Evolutionary conservation across 2,329 filamentous ascomycete species (phyloP).

Genomic region (Aspergillus niger): DNA sequence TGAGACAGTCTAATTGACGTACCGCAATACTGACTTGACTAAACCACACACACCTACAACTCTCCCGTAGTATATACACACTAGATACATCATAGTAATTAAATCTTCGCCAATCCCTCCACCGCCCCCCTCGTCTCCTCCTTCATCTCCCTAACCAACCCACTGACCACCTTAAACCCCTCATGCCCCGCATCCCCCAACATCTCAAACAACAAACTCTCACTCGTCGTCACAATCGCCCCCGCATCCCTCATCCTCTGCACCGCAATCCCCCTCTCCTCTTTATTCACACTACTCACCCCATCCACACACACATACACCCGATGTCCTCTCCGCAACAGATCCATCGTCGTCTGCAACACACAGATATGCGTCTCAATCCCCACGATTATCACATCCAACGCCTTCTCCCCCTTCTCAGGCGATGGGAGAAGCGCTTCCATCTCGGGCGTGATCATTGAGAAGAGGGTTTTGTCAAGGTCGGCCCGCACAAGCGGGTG

Average conservation of each 20-base stretch:
- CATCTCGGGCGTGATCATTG: conserved; percentile 77
- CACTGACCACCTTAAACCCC: conserved; percentile 71
- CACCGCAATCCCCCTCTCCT: conserved; percentile 79
- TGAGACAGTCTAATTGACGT: not conserved
- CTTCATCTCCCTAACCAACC: conserved; percentile 75
- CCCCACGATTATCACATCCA: conserved; percentile 76
- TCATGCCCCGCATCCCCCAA: conserved; percentile 76
- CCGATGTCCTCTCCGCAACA: conserved; percentile 70
- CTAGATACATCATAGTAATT: not conserved
- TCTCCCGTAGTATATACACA: not conserved
- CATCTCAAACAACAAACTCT: conserved; percentile 86
- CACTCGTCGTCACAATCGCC: conserved; percentile 78
- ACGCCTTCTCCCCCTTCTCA: conserved; percentile 37
- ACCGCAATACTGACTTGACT: not conserved
- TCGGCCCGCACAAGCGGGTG: conserved; percentile 50
- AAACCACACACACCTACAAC: not conserved
- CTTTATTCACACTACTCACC: conserved; percentile 81
- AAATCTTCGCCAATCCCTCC: conserved; percentile 65
- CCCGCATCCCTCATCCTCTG: conserved; percentile 74
- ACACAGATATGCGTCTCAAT: conserved; percentile 96
- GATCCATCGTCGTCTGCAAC: conserved; percentile 85
- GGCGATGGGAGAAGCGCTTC: conserved; percentile 37
- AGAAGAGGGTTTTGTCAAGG: conserved; percentile 86
- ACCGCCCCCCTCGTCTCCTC: conserved; percentile 70
- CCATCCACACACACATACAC: conserved; percentile 89